Base-by-base conservation (phyloP, 768 basidiomycete genomes). In the Lactifluus pinguis region DNA sequence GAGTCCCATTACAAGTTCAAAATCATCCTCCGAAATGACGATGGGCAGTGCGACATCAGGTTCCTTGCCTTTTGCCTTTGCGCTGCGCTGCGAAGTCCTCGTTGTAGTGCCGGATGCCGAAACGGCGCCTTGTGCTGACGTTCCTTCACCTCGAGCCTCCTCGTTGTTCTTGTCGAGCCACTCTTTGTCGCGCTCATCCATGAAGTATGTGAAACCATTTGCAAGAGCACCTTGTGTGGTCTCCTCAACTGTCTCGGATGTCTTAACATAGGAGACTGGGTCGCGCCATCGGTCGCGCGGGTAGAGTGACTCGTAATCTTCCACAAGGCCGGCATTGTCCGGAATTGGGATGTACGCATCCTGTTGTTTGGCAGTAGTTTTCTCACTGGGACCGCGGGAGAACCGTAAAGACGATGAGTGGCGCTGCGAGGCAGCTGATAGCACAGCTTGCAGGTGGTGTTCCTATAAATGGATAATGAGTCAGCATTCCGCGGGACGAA, bases 81-180 rank as follows among this genome's bases (percentile, higher is more conserved):
- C 80, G 68, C 86, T 88, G 48, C 82, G 75, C 55, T 75, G 74
- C 8, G 71, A 65, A 4, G 77, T 79, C 39, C 81, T 76, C 17
- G 86, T 83, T 5, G 83, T 80, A 0, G 84, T 80, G 4, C 79
- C 77, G 36, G 76, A 68, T 21, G 76, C 75, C 10, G 84, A 83
- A 45, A 87, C 68, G 6, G 85, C 83, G 21, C 85, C 86, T 68
- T 89, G 89, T 0, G 81, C 80, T 63, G 87, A 90, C 0, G 89
- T 88, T 17, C 92, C 92, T 71, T 93, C 91, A 17, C 88, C 90
- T 14, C 87, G 80, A 2, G 89, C 90, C 59, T 87, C 83, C 68
- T 87, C 86, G 68, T 98, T 97, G 69, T 92, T 92, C 74, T 84
- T 87, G 67, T 90, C 87, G 36, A 99, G 80, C 95, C 95, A 99